Base-by-base conservation (phyloP, 805 yeast species). In the Metschnikowia lochheadii region DNA sequence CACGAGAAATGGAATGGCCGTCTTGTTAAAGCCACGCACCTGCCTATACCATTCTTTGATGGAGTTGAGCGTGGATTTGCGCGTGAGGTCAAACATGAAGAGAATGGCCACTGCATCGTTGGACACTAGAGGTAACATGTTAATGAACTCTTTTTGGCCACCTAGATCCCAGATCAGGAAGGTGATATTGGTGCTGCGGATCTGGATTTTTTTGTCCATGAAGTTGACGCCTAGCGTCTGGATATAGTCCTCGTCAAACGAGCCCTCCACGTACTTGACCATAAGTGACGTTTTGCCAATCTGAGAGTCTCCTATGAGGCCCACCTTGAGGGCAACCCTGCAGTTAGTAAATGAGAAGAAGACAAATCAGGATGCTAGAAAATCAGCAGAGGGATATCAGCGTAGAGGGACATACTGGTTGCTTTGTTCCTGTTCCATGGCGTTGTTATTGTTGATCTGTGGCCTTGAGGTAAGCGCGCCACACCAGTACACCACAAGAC, bases 191-290 rank as follows among this genome's bases (percentile, higher is more conserved):
- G 97, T 90, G 52, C 87, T 84, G 49, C 90, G 83, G 49, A 92
- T 84, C 52, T 83, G 84, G 29, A 92, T 87, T 52, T 86, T 84
- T 60, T 90, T 85, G 65, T 94, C 97, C 88, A 94, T 85, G 67
- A 89, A 91, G 64, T 92, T 92, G 49, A 94, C 97, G 5, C 99
- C 99, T 47, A 89, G 72, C 0, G 99, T 92, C 67, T 90, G 97
- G 45, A 91, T 89, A 64, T 92, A 92, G 53, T 85, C 89, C 62
- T 89, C 94, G 63, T 90, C 96, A 65, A 87, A 92, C 33, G 87
- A 82, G 49, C 95, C 95, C 63, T 92, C 97, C n/a, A 92, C 97
- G 64, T 91, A 92, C 64, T 92, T 90, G 21, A 91, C 96, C 98
- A 92, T 91, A 51, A 92, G 70, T 5, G 97, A 89, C 0, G 99